Base-by-base conservation (phyloP, 768 basidiomycete species). In the Fomitopsis serialis region DNA sequence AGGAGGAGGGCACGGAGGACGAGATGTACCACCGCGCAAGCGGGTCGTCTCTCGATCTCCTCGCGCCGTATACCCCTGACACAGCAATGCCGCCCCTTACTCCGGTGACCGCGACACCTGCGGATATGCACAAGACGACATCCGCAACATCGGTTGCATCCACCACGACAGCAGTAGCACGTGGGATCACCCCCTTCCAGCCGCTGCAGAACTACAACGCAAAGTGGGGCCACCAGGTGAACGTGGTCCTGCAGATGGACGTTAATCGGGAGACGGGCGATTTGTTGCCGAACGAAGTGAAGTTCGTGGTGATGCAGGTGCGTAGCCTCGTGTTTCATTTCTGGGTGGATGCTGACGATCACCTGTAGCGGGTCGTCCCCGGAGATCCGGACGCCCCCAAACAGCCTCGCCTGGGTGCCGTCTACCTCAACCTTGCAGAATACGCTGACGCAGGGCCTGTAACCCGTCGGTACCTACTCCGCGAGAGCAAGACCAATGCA, bases 401-500 rank as follows among this genome's bases (percentile, higher is more conserved):
- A 15, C 81, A 84, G 51, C 80, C 82, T 2, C 77, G 80, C 7
- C 73, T 89, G 2, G 89, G 89, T 2, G 74, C 74, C 6, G 74
- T 90, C 7, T 75, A 79, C 58, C 74, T 92, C 53, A 85, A 92
- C 62, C 74, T 92, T 1, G 83, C 89, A 0, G 84, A 90, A 62
- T 92, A 89, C 59, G 84, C 82, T 13, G 74, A 77, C 45, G 79
- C 70, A 1, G 79, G 83, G 34, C 59, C 66, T 10, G 76, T 89
- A 23, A 80, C 81, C 10, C 74, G 89, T 17, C 74, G 80, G 6
- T 87, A 89, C 66, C 73, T 89, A 7, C 69, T 90, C 5, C 73
- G 80, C 45, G 79, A 87, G 60, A 88, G 85, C 60, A 89, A 87
- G 68, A 88, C 82, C 36, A 92, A 92, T 58, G 87, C 89, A 1